Percentiles rank a stretch among this genome's conserved stretches.
These are phyloP conservation scores for Neoboletus brunneissimus DNA, from an alignment of 768 basidiomycete species.

Conservation along the genomic window DNA sequence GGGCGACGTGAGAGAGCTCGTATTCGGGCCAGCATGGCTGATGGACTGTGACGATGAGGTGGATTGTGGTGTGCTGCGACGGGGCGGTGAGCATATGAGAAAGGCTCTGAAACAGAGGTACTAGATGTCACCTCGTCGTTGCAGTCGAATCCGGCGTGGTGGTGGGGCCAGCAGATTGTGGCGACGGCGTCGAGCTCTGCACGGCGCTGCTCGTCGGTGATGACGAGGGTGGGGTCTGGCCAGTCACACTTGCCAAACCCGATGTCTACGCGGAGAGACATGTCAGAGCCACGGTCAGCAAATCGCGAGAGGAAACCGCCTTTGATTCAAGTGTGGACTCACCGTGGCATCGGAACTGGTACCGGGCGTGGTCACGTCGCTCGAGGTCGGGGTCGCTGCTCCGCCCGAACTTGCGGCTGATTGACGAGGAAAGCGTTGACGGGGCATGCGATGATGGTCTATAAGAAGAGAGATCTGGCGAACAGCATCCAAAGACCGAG, in stretches of 20 bases:
- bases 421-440: not conserved
- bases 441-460: not conserved
- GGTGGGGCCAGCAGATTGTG: too few species aligned
- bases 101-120: not conserved
- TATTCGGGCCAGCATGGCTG: not conserved
- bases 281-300: too few species aligned
- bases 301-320: too few species aligned
- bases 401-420: not conserved
- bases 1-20: constrained; percentile 1
- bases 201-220: not conserved
- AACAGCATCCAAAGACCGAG: not conserved
- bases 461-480: not conserved
- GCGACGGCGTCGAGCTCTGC: not conserved
- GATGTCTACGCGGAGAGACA: too few species aligned
- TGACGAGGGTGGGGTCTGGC: not conserved
- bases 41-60: not conserved
- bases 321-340: not conserved
- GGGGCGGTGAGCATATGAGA: not conserved
- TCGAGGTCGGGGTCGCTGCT: not conserved
- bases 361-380: not conserved
- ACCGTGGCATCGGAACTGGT: not conserved
- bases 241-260: not conserved
- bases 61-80: constrained; percentile 3
- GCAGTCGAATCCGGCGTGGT: constrained; percentile 1
- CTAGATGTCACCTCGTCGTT: constrained; percentile 15